Evolutionary conservation across 2,329 filamentous ascomycete species (phyloP), one percentile per base, ranked within the genome.

Genomic region (Teratosphaeria epicoccoides): DNA sequence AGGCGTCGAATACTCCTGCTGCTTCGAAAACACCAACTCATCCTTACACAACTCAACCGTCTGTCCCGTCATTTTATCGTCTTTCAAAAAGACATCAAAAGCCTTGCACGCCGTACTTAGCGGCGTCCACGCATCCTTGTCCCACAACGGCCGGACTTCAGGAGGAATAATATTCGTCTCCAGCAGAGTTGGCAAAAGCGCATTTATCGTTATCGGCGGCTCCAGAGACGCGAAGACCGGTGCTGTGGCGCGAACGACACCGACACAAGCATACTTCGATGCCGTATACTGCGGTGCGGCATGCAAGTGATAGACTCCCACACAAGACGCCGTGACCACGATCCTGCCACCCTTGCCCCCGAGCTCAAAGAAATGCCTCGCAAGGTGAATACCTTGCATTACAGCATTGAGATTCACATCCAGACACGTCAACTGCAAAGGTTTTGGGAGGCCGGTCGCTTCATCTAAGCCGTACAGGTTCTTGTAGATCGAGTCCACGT

Each of bases 361-460:
- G 54, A 66, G 61, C 46, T 66, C 55, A 11, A 71, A 67, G 58
- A 72, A 73, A 56, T 72, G 69, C 52, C 67, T 68, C 49, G 70
- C 71, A 43, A 73, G 51, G 63, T 70, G 69, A n/a, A 71, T 57
- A 6, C 70, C 70, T 55, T 73, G 70, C 22, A 73, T 61, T 2
- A 70, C 67, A 6, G 64, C 70, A 48, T 68, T 63, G 3, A 74
- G 59, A 58, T 74, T 68, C 2, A 73, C 69, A 11, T 69, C 59
- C 52, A 73, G 59, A 3, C 62, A 66, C 52, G 65, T 66, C 20
- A 71, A 62, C 52, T 70, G 65, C 55, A 72, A 49, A n/a, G 61
- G 61, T 51, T 63, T 67, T 7, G 69, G 63, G 6, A 61, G 43
- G 1, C 55, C 56, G 1, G 59, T 59, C 10, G 43, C 22, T 12